Evolutionary conservation across 148 eudicot species (phyloP), one percentile per base, ranked within the genome.

Genomic region (Chenopodium suecicum): DNA sequence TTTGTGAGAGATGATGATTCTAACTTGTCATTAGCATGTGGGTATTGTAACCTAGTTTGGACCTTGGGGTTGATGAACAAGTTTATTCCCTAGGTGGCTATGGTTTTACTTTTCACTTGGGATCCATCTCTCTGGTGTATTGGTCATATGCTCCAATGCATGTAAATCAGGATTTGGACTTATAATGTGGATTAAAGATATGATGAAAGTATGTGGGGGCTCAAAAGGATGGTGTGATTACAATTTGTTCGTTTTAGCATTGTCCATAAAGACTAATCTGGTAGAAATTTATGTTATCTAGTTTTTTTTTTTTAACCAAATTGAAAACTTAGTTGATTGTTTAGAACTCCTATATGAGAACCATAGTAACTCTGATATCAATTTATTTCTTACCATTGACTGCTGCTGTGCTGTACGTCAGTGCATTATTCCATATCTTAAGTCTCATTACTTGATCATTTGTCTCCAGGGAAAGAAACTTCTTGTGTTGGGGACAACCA

Each of bases 401-500:
- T 41, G 44, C 44, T 12, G 17, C 62, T 56, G 13, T 50, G 12
- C 14, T 9, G 12, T 10, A 50, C 12, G 54, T 11, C 16, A 50
- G 54, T 9, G 14, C 3, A 50, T 10, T 50, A 41, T 50, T 50
- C 14, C 54, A 9, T 50, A 9, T 50, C 12, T 12, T 41, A 41
- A 50, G 54, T 13, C 54, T 11, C 14, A 50, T 2, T 50, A 50
- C 44, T n/a, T n/a, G n/a, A 41, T 41, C 44, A 41, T 69, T 10
- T 76, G 44, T 77, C 25, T 47, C 32, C 86, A 96, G 98, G 99
- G 99, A 64, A 95, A 91, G 88, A 93, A 92, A 72, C 89, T 93
- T 78, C 93, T 93, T 77, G 98, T 93, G 76, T 80, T 95, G 77
- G 99, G 99, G 74, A 93, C 99, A 17, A 92, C 98, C 23, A 95